phyloP scores from a whole-genome alignment of 1,284 basidiomycete species.

The Fomes fomentarius region DNA sequence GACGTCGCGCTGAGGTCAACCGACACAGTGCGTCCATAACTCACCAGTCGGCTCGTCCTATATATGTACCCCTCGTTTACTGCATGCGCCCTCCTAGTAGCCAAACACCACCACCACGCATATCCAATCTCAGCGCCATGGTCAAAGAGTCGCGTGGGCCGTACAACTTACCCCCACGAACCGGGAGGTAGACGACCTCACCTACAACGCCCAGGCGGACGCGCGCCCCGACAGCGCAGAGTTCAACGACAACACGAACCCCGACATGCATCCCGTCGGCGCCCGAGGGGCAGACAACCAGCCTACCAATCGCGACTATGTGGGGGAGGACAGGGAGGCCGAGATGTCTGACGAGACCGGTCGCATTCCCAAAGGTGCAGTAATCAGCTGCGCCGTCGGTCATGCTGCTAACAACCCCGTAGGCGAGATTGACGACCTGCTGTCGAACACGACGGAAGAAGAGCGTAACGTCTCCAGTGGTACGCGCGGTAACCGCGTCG shows the following conservation, averaged over 20 bases:
- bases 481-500: slow-evolving; percentile 30
- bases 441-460: slow-evolving; percentile 24
- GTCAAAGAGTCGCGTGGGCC: slow-evolving; percentile 25
- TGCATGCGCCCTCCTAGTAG: background rate
- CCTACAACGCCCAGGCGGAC: slow-evolving; percentile 32
- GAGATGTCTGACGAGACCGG: slow-evolving; percentile 27
- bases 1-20: slow-evolving; percentile 15
- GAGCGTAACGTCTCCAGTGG: slow-evolving; percentile 25
- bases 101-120: background rate
- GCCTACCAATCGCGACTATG: slow-evolving; percentile 23
- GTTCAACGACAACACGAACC: slow-evolving; percentile 23
- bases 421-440: slow-evolving; percentile 32
- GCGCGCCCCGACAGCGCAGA: slow-evolving; percentile 29
- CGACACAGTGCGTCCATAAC: background rate
- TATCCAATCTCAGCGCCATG: background rate
- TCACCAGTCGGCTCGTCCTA: background rate
- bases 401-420: background rate
- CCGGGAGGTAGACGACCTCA: slow-evolving; percentile 26
- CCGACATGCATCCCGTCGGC: slow-evolving; percentile 23
- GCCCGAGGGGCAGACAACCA: slow-evolving; percentile 31
- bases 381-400: background rate
- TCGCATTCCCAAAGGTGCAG: slow-evolving; percentile 26
- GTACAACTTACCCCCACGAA: slow-evolving; percentile 24
- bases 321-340: slow-evolving; percentile 28
- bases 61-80: background rate